Percentiles rank a stretch among this genome's conserved stretches.
Conservation (phyloP, 768 basidiomycete genomes). For the Auricularia cornea region DNA sequence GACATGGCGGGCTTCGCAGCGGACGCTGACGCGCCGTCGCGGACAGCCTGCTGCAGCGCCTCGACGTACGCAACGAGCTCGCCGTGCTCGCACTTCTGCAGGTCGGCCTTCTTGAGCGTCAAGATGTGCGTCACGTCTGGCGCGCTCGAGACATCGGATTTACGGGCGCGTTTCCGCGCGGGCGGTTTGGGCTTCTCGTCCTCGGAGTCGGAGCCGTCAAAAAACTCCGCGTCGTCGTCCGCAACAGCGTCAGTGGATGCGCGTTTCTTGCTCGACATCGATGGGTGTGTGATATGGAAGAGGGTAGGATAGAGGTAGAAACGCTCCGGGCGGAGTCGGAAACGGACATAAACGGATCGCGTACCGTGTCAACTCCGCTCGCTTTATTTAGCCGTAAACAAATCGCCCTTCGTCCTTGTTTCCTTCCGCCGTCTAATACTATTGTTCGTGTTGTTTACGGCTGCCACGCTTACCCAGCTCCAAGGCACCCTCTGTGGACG, state of each 20-base stretch:
- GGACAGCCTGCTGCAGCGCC: neutral
- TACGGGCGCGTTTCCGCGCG: constrained; percentile 12
- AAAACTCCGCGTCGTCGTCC: constrained; percentile 22
- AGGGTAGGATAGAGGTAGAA: no score
- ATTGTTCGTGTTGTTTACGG: no score
- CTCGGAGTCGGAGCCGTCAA: constrained; percentile 48
- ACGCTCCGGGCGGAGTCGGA: no score
- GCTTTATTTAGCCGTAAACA: no score
- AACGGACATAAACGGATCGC: no score
- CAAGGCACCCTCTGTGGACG: no score
- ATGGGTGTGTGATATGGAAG: no score
- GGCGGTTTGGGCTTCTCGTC: constrained; percentile 41
- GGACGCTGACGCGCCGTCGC: neutral
- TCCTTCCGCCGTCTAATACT: no score
- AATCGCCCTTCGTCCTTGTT: no score
- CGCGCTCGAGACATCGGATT: neutral
- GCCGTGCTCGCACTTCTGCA: neutral
- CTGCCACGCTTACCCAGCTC: no score
- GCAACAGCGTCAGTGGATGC: constrained; percentile 12
- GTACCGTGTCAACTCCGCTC: no score
- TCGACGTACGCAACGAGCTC: neutral
- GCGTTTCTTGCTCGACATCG: neutral
- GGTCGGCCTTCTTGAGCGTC: neutral
- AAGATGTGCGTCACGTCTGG: neutral
- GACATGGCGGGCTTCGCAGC: neutral